Evolutionary conservation across 2,329 filamentous ascomycete species (phyloP).

Genomic region (Colletotrichum sp.): DNA sequence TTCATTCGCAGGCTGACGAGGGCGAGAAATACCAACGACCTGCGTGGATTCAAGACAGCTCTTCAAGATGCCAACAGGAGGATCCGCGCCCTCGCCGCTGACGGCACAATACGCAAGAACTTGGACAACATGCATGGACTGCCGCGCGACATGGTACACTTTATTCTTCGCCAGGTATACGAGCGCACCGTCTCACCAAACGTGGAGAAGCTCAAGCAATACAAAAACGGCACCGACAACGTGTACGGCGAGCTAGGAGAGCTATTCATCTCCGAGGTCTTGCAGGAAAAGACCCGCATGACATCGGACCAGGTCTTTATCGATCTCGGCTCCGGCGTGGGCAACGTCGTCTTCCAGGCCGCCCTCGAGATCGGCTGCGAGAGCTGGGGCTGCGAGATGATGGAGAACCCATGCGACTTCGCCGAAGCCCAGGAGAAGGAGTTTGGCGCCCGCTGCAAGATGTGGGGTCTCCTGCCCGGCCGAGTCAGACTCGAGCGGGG

Average conservation of each 20-base stretch:
- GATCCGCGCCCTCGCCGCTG: slow-evolving; percentile 67
- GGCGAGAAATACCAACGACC: slow-evolving; percentile 69
- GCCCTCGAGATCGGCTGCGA: slow-evolving; percentile 93
- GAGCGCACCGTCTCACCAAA: slow-evolving; percentile 90
- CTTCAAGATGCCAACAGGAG: slow-evolving; percentile 79
- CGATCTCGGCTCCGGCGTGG: slow-evolving; percentile 93
- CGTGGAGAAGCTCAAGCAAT: slow-evolving; percentile 82
- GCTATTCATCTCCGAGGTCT: slow-evolving; percentile 82
- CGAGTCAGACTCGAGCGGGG: slow-evolving; percentile 80
- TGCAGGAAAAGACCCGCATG: slow-evolving; percentile 76
- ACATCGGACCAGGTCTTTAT: slow-evolving; percentile 88
- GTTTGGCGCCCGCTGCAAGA: slow-evolving; percentile 81
- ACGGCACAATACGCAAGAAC: slow-evolving; percentile 75
- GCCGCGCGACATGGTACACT: slow-evolving; percentile 74
- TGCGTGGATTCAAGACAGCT: slow-evolving; percentile 73
- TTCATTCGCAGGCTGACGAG: slow-evolving; percentile 79
- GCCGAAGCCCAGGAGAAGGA: slow-evolving; percentile 82
- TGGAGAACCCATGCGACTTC: slow-evolving; percentile 86
- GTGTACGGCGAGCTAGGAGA: slow-evolving; percentile 94
- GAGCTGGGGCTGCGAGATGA: slow-evolving; percentile 96
- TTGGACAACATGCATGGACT: slow-evolving; percentile 73
- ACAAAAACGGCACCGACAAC: slow-evolving; percentile 89
- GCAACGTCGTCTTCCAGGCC: slow-evolving; percentile 93
- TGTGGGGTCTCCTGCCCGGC: slow-evolving; percentile 88
- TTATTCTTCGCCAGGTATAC: slow-evolving; percentile 88